Evolutionary conservation across 2,329 filamentous ascomycete species (phyloP).

Genomic region (Paecilomyces fulvus): DNA sequence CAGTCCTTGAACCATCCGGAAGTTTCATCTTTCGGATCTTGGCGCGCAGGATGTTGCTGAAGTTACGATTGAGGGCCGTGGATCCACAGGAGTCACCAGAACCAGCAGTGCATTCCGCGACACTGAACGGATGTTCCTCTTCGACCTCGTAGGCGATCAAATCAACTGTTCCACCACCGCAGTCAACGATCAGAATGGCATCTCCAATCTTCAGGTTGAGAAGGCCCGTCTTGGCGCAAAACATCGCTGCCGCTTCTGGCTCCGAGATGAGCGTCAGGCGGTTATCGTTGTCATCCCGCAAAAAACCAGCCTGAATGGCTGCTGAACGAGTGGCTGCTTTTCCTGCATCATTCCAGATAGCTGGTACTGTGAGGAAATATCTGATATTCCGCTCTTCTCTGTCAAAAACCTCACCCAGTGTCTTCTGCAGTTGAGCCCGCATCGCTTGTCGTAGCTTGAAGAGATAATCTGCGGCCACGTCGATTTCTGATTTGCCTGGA

Average conservation of each 20-base stretch:
- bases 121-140: conserved; percentile 93
- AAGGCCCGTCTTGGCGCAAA: conserved; percentile 93
- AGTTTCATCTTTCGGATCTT: conserved; percentile 99
- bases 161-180: conserved; percentile 96
- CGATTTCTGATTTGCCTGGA: conserved; percentile 96
- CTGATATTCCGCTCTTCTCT: conserved; percentile 95
- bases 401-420: conserved; percentile 93
- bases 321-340: conserved; percentile 94
- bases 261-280: conserved; percentile 89
- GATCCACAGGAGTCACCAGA: conserved; percentile 97
- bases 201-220: conserved; percentile 97
- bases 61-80: conserved; percentile 96
- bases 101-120: conserved; percentile 92
- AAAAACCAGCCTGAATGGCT: conserved; percentile 92
- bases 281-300: conserved; percentile 96
- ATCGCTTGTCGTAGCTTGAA: conserved; percentile 97
- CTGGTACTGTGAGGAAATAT: conserved; percentile 97
- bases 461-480: conserved; percentile 97
- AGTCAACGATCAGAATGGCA: conserved; percentile 96
- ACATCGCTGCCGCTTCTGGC: conserved; percentile 92
- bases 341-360: conserved; percentile 98
- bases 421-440: conserved; percentile 92
- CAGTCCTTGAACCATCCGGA: conserved; percentile 90
- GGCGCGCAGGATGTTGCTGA: conserved; percentile 92
- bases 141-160: conserved; percentile 98